A percentile compares a stretch with the other conserved stretches of the same genome.
phyloP scores from a whole-genome alignment of 257 asterid genomes.

The Gentiana macrophylla region DNA sequence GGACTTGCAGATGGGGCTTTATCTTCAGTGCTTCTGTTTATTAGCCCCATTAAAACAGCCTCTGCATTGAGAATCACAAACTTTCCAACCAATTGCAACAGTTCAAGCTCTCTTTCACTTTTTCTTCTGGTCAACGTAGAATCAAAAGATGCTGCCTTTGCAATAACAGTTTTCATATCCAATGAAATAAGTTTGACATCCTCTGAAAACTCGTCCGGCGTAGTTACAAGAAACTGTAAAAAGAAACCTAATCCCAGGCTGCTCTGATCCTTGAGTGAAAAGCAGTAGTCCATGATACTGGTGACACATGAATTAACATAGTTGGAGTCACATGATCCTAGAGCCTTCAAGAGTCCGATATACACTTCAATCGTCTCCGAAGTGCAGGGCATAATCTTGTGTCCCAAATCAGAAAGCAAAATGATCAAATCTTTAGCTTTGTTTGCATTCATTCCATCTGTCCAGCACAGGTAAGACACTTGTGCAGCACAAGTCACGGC shows the following conservation, averaged over 20 bases:
- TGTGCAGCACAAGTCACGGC: background rate
- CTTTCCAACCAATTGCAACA: background rate
- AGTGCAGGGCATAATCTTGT: background rate
- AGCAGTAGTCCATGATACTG: background rate
- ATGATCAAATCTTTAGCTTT: background rate
- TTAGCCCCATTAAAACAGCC: too few species aligned
- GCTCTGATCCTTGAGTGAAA: background rate
- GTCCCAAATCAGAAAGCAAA: background rate
- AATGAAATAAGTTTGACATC: background rate
- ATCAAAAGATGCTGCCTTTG: background rate
- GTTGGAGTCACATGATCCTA: background rate
- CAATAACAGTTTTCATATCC: background rate
- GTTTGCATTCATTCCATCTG: too few species aligned
- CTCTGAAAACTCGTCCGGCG: too few species aligned
- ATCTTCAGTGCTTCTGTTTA: too few species aligned
- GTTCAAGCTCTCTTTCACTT: background rate
- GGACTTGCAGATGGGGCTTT: too few species aligned
- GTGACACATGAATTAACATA: too few species aligned
- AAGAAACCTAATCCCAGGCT: background rate
- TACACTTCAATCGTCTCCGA: background rate
- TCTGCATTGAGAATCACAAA: too few species aligned
- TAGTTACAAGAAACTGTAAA: background rate
- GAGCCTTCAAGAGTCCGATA: background rate
- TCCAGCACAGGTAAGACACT: conserved; percentile 4
- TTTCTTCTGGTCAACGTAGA: background rate